Evolutionary conservation across 495 filamentous ascomycete genomes (phyloP).

Genomic region (Xylaria longipes): DNA sequence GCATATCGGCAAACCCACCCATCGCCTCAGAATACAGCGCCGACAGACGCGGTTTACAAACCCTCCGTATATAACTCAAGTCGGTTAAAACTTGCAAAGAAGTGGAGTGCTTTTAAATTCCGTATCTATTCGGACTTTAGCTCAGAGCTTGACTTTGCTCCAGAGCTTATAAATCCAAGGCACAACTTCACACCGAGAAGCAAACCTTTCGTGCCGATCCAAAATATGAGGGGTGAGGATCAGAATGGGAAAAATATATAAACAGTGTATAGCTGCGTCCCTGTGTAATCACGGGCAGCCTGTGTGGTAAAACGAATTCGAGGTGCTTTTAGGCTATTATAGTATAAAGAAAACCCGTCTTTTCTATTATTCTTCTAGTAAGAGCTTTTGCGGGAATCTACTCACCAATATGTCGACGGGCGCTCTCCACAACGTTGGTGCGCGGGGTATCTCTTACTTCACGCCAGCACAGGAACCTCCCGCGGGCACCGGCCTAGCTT

Average conservation of each 20-base stretch:
- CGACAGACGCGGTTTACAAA: neutral
- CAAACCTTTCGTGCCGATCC: neutral
- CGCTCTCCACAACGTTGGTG: conserved; percentile 48
- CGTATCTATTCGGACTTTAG: neutral
- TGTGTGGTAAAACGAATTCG: neutral
- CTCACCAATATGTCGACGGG: neutral
- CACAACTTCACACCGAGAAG: neutral
- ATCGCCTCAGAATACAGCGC: neutral
- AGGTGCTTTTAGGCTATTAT: neutral
- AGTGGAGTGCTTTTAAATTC: neutral
- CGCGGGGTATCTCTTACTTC: conserved; percentile 67
- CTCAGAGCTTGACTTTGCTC: conserved; percentile 3
- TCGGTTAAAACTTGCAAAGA: neutral
- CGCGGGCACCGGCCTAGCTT: conserved; percentile 64
- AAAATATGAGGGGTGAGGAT: neutral
- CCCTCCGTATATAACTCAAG: neutral
- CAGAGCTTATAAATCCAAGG: conserved; percentile 15
- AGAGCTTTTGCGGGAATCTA: neutral
- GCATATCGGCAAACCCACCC: neutral
- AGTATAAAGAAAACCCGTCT: neutral
- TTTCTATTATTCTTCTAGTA: neutral
- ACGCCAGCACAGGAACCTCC: conserved; percentile 70
- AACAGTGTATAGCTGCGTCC: neutral
- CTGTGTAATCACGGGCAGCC: too few species aligned
- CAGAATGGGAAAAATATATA: neutral